These are phyloP conservation scores for Hericium coralloides DNA, from an alignment of 768 basidiomycete genomes.

Conservation along the genomic window DNA sequence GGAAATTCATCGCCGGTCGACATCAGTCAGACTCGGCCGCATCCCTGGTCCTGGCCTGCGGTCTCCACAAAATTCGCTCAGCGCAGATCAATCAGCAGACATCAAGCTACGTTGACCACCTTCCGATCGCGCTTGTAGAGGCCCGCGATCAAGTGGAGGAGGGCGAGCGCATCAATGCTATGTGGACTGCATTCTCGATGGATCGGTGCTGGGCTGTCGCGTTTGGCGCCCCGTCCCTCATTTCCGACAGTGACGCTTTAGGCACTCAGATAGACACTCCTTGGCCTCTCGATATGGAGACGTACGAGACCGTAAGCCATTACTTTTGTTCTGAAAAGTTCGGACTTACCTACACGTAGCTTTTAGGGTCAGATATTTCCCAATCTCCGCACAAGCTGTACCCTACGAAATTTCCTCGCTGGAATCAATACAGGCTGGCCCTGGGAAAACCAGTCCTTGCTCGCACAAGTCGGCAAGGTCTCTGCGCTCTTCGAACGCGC, in stretches of 20 bases:
- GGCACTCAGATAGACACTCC: slow-evolving; percentile 29
- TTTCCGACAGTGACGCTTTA: slow-evolving; percentile 44
- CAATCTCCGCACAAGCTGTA: slow-evolving; percentile 37
- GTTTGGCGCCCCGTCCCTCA: slow-evolving; percentile 41
- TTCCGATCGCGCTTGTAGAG: slow-evolving; percentile 24
- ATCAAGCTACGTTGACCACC: slow-evolving; percentile 9
- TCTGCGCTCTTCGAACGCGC: slow-evolving; percentile 52
- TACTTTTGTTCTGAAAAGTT: slow-evolving; percentile 6
- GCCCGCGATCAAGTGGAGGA: slow-evolving; percentile 42
- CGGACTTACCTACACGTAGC: slow-evolving; percentile 22
- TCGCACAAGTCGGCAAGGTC: slow-evolving; percentile 42
- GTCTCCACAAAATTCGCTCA: slow-evolving; percentile 18
- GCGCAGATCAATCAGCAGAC: slow-evolving; percentile 8
- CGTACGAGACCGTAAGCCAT: slow-evolving; percentile 13
- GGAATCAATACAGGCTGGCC: slow-evolving; percentile 24
- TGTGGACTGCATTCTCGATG: slow-evolving; percentile 53
- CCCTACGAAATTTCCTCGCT: slow-evolving; percentile 40
- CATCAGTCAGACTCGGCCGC: slow-evolving; percentile 24
- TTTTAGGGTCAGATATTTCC: slow-evolving; percentile 35
- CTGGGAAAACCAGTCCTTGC: slow-evolving; percentile 27
- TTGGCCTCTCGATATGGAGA: slow-evolving; percentile 28
- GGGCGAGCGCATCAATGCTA: slow-evolving; percentile 57
- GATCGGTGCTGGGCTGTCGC: slow-evolving; percentile 50
- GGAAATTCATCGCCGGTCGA: slow-evolving; percentile 21
- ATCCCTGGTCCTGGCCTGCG: slow-evolving; percentile 20